phyloP scores from a whole-genome alignment of 176 grass and related monocot genomes.

The Juncus effusus region DNA sequence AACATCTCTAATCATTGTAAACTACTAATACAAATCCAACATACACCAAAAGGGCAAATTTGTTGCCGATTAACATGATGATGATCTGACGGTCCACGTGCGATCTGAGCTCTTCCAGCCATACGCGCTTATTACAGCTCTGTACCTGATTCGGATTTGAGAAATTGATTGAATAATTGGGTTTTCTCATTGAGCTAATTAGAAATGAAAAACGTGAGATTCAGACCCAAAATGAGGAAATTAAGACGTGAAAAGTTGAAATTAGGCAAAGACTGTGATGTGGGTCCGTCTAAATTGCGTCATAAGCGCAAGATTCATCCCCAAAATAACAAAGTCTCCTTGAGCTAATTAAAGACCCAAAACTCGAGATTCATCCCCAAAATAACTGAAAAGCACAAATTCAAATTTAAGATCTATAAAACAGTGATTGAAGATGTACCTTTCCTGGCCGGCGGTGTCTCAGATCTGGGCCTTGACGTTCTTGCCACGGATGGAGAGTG shows the following conservation, averaged over 20 bases:
- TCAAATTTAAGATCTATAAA: too few relatives aligned
- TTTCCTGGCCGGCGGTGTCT: constrained; percentile 86
- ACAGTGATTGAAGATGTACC: neutral
- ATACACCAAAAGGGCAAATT: constrained; percentile 34
- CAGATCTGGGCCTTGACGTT: constrained; percentile 97
- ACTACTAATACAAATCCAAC: too few relatives aligned
- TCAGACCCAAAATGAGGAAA: too few relatives aligned
- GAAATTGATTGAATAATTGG: too few relatives aligned
- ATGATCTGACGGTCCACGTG: constrained; percentile 75
- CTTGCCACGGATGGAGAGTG: constrained; percentile 64
- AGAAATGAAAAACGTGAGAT: too few relatives aligned
- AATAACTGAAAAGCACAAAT: neutral
- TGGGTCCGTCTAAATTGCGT: too few relatives aligned
- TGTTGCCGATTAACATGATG: constrained; percentile 81
- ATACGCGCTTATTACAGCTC: constrained; percentile 78
- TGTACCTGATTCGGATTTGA: constrained; percentile 40
- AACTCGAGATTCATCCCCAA: neutral
- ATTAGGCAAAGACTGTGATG: too few relatives aligned
- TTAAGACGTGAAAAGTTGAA: too few relatives aligned
- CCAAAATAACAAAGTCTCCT: too few relatives aligned
- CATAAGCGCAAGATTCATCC: too few relatives aligned
- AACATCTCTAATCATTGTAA: too few relatives aligned
- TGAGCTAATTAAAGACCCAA: neutral
- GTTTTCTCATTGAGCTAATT: too few relatives aligned
- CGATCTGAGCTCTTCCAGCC: constrained; percentile 65